phyloP scores from a whole-genome alignment of 345 rosid genomes.

The Salix arbutifolia region DNA sequence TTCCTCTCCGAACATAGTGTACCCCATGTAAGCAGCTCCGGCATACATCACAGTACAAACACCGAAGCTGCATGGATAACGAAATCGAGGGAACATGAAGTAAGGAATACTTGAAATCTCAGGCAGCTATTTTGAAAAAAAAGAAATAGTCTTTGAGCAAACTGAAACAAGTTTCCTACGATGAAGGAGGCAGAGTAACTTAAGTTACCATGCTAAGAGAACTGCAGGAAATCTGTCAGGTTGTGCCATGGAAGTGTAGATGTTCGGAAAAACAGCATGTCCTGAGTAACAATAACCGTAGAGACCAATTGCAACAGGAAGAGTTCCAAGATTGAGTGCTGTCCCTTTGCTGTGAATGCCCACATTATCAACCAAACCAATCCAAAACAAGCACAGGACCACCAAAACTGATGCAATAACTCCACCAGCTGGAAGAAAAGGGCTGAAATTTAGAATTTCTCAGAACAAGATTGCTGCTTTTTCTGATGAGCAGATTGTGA shows the following conservation, averaged over 20 bases:
- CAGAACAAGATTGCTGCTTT: background rate
- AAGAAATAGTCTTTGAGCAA: background rate
- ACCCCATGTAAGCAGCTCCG: slow-evolving; percentile 84
- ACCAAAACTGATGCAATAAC: slow-evolving; percentile 80
- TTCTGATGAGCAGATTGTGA: background rate
- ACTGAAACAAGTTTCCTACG: background rate
- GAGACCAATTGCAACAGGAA: slow-evolving; percentile 95
- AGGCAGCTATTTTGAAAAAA: background rate
- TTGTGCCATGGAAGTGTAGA: slow-evolving; percentile 86
- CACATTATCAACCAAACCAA: slow-evolving; percentile 71
- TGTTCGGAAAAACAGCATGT: slow-evolving; percentile 95
- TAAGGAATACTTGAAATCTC: background rate
- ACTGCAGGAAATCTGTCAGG: slow-evolving; percentile 66
- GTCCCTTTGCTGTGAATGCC: slow-evolving; percentile 67
- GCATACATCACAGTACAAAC: slow-evolving; percentile 75
- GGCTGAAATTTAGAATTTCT: slow-evolving; percentile 5
- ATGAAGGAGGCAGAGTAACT: background rate
- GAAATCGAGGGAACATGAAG: background rate
- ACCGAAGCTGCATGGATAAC: slow-evolving; percentile 47
- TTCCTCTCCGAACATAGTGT: slow-evolving; percentile 77
- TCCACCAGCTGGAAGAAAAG: slow-evolving; percentile 68
- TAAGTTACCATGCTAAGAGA: slow-evolving; percentile 61
- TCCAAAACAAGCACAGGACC: slow-evolving; percentile 86
- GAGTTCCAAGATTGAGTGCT: slow-evolving; percentile 52
- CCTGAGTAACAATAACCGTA: slow-evolving; percentile 96